Percentiles rank a stretch among this genome's conserved stretches.
phyloP scores from a whole-genome alignment of 2,329 filamentous ascomycete genomes.

The Teratosphaeriaceae sp. region DNA sequence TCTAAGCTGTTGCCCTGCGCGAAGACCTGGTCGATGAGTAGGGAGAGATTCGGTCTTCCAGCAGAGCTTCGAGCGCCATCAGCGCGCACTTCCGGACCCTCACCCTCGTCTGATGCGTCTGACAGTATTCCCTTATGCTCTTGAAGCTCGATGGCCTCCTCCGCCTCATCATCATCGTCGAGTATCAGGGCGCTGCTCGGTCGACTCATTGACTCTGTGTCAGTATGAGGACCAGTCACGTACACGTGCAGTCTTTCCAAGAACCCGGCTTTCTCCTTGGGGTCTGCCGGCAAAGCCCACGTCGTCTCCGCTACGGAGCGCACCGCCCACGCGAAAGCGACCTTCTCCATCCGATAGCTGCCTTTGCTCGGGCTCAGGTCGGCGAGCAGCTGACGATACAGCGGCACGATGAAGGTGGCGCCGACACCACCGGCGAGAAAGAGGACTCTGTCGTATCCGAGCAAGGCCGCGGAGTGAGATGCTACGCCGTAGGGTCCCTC shows the following conservation, averaged over 20 bases:
- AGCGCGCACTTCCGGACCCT: conserved; percentile 18
- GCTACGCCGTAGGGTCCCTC: conserved; percentile 69
- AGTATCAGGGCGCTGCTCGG: no score
- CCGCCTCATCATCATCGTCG: conserved; percentile 11
- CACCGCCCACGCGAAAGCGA: conserved; percentile 66
- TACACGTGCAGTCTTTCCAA: conserved; percentile 35
- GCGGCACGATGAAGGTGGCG: conserved; percentile 68
- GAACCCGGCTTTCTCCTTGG: conserved; percentile 21
- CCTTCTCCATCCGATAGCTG: conserved; percentile 30
- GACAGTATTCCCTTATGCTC: conserved; percentile 39
- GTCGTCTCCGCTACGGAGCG: conserved; percentile 56
- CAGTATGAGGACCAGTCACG: conserved; percentile 32
- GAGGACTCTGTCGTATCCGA: conserved; percentile 57
- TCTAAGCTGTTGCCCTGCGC: conserved; percentile 46
- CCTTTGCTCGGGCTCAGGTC: conserved; percentile 33
- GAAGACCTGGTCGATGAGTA: conserved; percentile 60
- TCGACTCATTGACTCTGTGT: conserved; percentile 1
- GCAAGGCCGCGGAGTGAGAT: conserved; percentile 49
- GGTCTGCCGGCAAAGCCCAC: conserved; percentile 50
- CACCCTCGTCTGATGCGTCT: conserved; percentile 26
- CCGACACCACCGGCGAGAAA: conserved; percentile 80
- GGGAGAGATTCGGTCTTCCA: conserved; percentile 34
- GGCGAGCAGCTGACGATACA: conserved; percentile 55
- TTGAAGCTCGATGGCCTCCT: no score
- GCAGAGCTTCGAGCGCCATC: conserved; percentile 5